A percentile compares a stretch with the other conserved stretches of the same genome.
phyloP scores from a whole-genome alignment of 2,329 filamentous ascomycete genomes.

The Stylonectria norvegica region DNA sequence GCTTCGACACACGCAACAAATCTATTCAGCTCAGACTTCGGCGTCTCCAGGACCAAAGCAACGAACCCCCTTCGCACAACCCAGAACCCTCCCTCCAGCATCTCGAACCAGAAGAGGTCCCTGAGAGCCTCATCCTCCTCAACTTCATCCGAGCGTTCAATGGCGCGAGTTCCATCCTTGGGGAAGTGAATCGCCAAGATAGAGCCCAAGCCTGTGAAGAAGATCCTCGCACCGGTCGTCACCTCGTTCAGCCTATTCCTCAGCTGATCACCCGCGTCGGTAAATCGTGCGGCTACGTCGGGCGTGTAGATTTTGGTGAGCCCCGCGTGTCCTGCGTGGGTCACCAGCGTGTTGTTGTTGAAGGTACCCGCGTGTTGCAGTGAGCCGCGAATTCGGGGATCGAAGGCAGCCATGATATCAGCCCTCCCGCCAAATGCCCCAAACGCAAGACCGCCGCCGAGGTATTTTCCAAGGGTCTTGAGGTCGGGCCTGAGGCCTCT shows the following conservation, averaged over 20 bases:
- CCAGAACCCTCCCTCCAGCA: constrained; percentile 44
- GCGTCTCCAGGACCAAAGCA: constrained; percentile 38
- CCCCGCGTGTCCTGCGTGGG: constrained; percentile 49
- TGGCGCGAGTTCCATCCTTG: constrained; percentile 23
- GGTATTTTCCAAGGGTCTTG: constrained; percentile 62
- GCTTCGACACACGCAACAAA: constrained; percentile 36
- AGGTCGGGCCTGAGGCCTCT: constrained; percentile 54
- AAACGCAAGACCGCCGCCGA: constrained; percentile 64
- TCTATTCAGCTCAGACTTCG: constrained; percentile 37
- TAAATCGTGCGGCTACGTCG: constrained; percentile 31
- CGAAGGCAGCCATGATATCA: constrained; percentile 58
- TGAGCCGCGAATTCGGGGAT: constrained; percentile 40
- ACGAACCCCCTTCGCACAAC: constrained; percentile 39
- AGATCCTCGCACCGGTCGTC: constrained; percentile 35
- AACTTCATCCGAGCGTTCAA: constrained; percentile 29
- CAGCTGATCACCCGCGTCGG: constrained; percentile 30
- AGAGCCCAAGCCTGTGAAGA: constrained; percentile 37
- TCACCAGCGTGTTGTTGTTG: constrained; percentile 63
- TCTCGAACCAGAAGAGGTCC: constrained; percentile 46
- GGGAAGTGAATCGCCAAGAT: constrained; percentile 38
- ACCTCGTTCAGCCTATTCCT: constrained; percentile 28
- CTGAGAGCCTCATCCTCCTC: constrained; percentile 33
- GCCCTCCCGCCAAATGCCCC: constrained; percentile 62
- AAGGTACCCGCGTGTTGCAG: constrained; percentile 61
- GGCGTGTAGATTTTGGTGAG: constrained; percentile 36